Percentiles rank a stretch among this genome's conserved stretches.
These are phyloP conservation scores for Leishmania gerbilli DNA, from an alignment of 208 protist species.

Conservation along the genomic window DNA sequence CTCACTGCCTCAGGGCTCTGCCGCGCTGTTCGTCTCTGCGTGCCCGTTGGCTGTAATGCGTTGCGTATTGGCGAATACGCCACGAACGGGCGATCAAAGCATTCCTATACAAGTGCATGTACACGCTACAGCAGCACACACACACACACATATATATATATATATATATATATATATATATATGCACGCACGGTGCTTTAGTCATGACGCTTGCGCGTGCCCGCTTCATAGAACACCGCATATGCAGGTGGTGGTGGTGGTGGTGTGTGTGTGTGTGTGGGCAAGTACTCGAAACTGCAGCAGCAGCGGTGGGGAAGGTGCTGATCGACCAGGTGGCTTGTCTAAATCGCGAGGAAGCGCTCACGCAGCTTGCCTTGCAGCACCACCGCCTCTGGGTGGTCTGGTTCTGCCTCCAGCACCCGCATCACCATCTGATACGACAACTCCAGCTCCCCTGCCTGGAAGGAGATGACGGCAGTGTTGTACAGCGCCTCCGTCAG, in stretches of 20 bases:
- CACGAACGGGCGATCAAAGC: not conserved
- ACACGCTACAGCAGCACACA: not conserved
- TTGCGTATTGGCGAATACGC: not conserved
- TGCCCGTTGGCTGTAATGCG: not conserved
- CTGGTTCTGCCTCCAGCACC: slow-evolving; percentile 77
- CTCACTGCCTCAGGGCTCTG: no score
- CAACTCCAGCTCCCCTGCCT: slow-evolving; percentile 83
- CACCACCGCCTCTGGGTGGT: slow-evolving; percentile 80
- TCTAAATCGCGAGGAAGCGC: slow-evolving; percentile 56
- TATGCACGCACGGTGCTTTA: not conserved
- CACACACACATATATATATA: not conserved
- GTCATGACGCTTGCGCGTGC: not conserved
- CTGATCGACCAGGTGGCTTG: not conserved
- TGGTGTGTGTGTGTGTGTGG: not conserved
- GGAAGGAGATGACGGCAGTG: slow-evolving; percentile 70
- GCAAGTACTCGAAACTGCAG: not conserved
- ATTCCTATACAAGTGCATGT: not conserved
- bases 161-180: no score
- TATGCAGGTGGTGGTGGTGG: not conserved
- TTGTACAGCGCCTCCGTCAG: slow-evolving; percentile 95
- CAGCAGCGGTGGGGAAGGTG: not conserved
- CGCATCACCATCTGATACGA: slow-evolving; percentile 59
- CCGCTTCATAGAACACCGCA: not conserved
- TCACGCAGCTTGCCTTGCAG: slow-evolving; percentile 64
- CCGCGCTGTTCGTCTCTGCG: not conserved